Base-by-base conservation (phyloP, 2,329 filamentous ascomycete species). In the Fusarium miscanthi region DNA sequence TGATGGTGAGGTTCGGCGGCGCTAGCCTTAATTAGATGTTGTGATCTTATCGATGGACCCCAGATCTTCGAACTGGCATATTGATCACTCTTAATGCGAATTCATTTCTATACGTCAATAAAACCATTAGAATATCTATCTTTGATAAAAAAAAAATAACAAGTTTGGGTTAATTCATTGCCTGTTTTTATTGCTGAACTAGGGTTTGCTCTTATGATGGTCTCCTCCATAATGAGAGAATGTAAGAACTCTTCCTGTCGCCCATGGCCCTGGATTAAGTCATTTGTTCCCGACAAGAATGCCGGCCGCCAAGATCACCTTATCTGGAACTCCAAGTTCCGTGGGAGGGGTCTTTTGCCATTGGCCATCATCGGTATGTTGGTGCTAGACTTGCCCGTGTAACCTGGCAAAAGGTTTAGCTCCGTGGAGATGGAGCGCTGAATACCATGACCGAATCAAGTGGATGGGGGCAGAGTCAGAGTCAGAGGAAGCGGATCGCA, bases 31-130 rank as follows among this genome's bases (percentile, higher is more conserved):
- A 42, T 53, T 53, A 48, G 69, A 46, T 19, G 12, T 25, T 21
- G 16, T 23, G 60, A 61, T 74, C 70, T 74, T 69, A 69, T 73
- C 67, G 41, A 69, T 74, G 68, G 58, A 46, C 51, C 45, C 58
- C 41, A 35, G 48, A 52, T 43, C 33, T 25, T 21, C 7, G 31
- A 56, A 23, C 30, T 56, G 14, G 37, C 17, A 43, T 19, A 35
- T 21, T 37, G 31, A 33, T 11, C 31, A 52, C 31, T 53, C 14
- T 25, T n/a, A 8, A 25, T 33, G 16, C n/a, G 16, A 41, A 5
- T 25, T 25, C n/a, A 57, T 27, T 25, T 23, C 33, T 5, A 27
- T 31, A 13, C 6, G 12, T 5, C 10, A 23, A 12, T 3, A 4
- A 31, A 11, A n/a, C 14, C 10, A 9, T 8, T 2, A 25, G 3